Conservation (phyloP, 345 rosid species). For the Passiflora organensis region DNA sequence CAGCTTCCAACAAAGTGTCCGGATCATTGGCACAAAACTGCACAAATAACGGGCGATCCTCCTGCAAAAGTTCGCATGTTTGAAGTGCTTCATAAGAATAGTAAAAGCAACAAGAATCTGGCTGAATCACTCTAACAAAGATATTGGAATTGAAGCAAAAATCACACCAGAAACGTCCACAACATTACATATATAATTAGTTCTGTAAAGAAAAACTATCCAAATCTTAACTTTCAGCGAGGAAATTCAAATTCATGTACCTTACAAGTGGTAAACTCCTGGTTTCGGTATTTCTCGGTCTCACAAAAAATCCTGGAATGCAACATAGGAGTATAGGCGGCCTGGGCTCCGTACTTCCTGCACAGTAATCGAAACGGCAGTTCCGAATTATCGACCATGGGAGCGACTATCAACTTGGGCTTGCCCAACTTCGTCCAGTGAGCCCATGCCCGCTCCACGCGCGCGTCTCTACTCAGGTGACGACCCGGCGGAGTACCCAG, state of each 20-base stretch:
- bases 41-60: slow-evolving; percentile 89
- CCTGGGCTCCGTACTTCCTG: slow-evolving; percentile 82
- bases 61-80: slow-evolving; percentile 65
- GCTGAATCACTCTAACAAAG: background rate
- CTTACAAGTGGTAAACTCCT: slow-evolving; percentile 87
- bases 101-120: background rate
- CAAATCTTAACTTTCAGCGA: too few relatives aligned
- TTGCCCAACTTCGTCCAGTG: slow-evolving; percentile 74
- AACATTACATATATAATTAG: too few relatives aligned
- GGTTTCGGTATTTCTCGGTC: slow-evolving; percentile 63
- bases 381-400: slow-evolving; percentile 99
- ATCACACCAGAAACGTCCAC: too few relatives aligned
- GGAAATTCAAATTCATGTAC: slow-evolving; percentile 21
- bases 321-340: slow-evolving; percentile 92
- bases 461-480: slow-evolving; percentile 35
- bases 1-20: slow-evolving; percentile 67
- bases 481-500: slow-evolving; percentile 28
- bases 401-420: slow-evolving; percentile 78
- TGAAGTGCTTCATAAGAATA: background rate
- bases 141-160: too few relatives aligned
- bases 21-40: slow-evolving; percentile 98
- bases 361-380: slow-evolving; percentile 94
- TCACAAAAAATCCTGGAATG: slow-evolving; percentile 83
- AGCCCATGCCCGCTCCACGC: slow-evolving; percentile 71
- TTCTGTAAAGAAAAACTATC: background rate